Evolutionary conservation across 345 rosid genomes (phyloP).

Genomic region (Citrus sp.): DNA sequence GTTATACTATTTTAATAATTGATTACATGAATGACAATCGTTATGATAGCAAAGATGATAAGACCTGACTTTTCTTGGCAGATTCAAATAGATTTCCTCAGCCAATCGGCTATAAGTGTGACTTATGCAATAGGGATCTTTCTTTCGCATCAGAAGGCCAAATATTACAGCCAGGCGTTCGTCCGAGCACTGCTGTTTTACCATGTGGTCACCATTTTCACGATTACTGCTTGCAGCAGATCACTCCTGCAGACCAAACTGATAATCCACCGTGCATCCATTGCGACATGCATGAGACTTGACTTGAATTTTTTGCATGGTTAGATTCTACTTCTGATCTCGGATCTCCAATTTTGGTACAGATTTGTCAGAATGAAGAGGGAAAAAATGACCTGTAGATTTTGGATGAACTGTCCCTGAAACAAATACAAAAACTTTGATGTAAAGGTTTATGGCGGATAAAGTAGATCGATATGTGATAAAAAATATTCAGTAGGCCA

Average conservation of each 20-base stretch:
- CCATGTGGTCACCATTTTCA: constrained; percentile 51
- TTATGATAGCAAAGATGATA: no score
- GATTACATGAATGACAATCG: no score
- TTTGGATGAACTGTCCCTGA: background rate
- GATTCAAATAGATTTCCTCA: constrained; percentile 11
- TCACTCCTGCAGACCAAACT: constrained; percentile 24
- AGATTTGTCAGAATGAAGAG: no score
- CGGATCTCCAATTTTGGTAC: no score
- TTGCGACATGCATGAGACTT: constrained; percentile 26
- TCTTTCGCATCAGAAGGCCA: constrained; percentile 30
- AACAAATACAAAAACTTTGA: background rate
- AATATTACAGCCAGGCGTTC: constrained; percentile 14
- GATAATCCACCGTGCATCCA: constrained; percentile 37
- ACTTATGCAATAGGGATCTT: constrained; percentile 41
- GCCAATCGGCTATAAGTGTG: constrained; percentile 29
- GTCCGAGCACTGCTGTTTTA: constrained; percentile 35
- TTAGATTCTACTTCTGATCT: no score
- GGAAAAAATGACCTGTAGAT: background rate
- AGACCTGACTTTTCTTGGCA: constrained; percentile 11
- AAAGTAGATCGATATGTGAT: background rate
- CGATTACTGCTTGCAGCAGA: constrained; percentile 29
- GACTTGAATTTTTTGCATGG: no score
- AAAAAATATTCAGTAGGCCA: background rate
- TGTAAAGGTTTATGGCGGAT: background rate
- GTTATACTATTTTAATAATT: no score